Percentiles rank a stretch among this genome's conserved stretches.
Conservation (phyloP, 176 grass and related monocot genomes). For the sorghum (Sorghum bicolor) region DNA sequence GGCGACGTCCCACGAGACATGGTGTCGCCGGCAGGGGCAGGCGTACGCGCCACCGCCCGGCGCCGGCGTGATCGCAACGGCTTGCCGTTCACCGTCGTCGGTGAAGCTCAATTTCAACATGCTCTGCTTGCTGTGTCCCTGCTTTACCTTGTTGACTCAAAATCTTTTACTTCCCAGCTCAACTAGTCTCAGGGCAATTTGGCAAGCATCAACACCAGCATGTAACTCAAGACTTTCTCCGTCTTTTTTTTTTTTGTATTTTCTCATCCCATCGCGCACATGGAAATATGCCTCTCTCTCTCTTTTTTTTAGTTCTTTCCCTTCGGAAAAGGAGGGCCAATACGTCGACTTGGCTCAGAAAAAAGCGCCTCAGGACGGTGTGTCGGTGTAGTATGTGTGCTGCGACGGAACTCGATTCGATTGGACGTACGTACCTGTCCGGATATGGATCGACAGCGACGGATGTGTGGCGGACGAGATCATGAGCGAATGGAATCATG, state of each 20-base stretch:
- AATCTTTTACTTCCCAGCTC: too few species aligned
- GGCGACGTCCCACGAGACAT: too few species aligned
- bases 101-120: too few species aligned
- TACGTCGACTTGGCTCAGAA: constrained; percentile 6
- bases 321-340: background rate
- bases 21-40: too few species aligned
- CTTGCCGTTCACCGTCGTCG: too few species aligned
- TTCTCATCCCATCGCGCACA: background rate
- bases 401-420: background rate
- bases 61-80: too few species aligned
- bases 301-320: background rate
- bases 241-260: background rate
- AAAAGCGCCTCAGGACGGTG: background rate
- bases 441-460: background rate
- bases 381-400: background rate
- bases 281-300: constrained; percentile 17
- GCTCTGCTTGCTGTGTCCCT: too few species aligned
- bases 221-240: background rate
- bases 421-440: constrained; percentile 11
- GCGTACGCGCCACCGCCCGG: too few species aligned
- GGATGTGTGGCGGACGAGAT: constrained; percentile 6
- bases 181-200: too few species aligned
- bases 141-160: too few species aligned
- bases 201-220: too few species aligned
- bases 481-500: background rate